Conservation (phyloP, 31 red algal genomes). For the Endocladia muricata region DNA sequence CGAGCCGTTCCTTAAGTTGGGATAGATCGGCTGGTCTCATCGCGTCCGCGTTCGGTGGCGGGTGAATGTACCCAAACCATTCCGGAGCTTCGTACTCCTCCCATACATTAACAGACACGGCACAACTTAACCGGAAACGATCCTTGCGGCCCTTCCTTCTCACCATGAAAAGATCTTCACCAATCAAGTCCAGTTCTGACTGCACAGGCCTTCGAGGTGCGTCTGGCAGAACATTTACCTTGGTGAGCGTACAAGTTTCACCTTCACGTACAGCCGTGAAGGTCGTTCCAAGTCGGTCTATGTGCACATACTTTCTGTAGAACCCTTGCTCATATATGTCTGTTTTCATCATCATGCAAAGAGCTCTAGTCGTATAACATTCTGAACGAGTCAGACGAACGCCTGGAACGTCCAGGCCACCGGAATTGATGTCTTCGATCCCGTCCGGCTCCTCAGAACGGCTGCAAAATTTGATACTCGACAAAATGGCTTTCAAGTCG, state of each 20-base stretch:
- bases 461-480: conserved; percentile 43
- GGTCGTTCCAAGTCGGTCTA: conserved; percentile 46
- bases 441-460: conserved; percentile 32
- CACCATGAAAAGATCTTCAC: conserved; percentile 60
- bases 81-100: conserved; percentile 65
- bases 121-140: conserved; percentile 54
- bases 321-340: conserved; percentile 63
- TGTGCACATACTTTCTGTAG: conserved; percentile 55
- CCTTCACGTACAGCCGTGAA: conserved; percentile 51
- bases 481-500: conserved; percentile 53
- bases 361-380: conserved; percentile 45
- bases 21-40: conserved; percentile 35
- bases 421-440: conserved; percentile 65
- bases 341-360: conserved; percentile 69
- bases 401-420: conserved; percentile 51
- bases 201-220: conserved; percentile 40
- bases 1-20: conserved; percentile 41
- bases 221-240: conserved; percentile 52
- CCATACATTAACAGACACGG: conserved; percentile 66
- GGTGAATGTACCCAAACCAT: conserved; percentile 72
- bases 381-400: conserved; percentile 24
- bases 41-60: conserved; percentile 58
- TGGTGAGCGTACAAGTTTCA: conserved; percentile 38
- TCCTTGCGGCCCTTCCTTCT: conserved; percentile 60
- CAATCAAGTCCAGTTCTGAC: conserved; percentile 35